Conservation (phyloP, 371 early-diverging fungal species). For the Mucor mucedo region DNA sequence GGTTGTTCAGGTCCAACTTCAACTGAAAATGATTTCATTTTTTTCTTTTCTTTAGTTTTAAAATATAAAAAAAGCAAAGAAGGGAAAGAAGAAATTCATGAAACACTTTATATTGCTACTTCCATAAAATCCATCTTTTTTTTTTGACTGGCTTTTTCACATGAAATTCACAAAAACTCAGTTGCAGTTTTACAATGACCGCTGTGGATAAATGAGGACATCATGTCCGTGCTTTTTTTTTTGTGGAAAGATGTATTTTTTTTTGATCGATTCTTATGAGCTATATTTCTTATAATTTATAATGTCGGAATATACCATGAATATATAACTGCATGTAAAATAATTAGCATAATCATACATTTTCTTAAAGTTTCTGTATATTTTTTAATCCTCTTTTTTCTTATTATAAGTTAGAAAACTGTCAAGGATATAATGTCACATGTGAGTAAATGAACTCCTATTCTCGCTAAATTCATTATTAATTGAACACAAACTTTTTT, state of each 20-base stretch:
- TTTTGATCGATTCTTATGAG: no score
- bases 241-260: not conserved
- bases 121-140: not conserved
- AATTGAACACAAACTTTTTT: no score
- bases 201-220: not conserved
- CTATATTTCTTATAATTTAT: no score
- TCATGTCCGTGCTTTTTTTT: constrained; percentile 3
- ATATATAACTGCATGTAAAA: no score
- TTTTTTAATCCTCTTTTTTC: no score
- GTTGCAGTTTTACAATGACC: constrained; percentile 1
- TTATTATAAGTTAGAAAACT: no score
- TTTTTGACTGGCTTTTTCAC: constrained; percentile 1
- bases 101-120: not conserved
- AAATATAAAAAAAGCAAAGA: constrained; percentile 8
- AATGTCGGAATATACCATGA: no score
- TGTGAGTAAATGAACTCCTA: no score
- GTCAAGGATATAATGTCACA: no score
- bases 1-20: constrained; percentile 56
- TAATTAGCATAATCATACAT: no score
- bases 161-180: constrained; percentile 10
- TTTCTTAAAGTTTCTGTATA: no score
- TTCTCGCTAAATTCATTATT: no score
- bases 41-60: not conserved
- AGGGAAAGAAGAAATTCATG: not conserved
- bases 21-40: constrained; percentile 40